These are phyloP conservation scores for Ordospora pajunii DNA, from an alignment of 371 early-diverging fungal species.

Conservation along the genomic window DNA sequence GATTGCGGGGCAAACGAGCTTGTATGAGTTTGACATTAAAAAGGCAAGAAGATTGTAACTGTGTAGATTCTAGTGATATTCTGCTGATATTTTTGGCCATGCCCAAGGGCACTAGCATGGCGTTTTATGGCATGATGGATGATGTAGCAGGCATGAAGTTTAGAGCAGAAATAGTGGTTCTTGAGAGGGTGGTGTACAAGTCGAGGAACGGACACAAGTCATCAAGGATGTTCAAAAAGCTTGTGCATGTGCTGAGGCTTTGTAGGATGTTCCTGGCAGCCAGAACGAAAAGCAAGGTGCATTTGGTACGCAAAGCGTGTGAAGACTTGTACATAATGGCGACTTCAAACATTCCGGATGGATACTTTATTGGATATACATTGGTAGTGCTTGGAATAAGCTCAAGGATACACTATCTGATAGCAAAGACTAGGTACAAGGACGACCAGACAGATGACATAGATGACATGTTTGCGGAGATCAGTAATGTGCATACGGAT, in stretches of 20 bases:
- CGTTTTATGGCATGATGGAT: neutral
- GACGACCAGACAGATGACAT: neutral
- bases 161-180: neutral
- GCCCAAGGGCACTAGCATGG: neutral
- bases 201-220: neutral
- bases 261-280: neutral
- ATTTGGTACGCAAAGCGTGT: neutral
- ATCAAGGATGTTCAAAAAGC: neutral
- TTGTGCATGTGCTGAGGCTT: neutral
- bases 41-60: neutral
- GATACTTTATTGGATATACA: neutral
- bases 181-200: neutral
- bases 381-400: neutral
- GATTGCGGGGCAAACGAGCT: neutral
- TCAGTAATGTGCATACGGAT: neutral
- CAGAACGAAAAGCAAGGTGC: neutral
- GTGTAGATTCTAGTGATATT: neutral
- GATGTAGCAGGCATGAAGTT: neutral
- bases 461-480: slow-evolving; percentile 6
- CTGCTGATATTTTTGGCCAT: neutral
- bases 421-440: neutral
- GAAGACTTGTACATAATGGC: neutral
- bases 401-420: slow-evolving; percentile 11
- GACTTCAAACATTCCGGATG: slow-evolving; percentile 8
- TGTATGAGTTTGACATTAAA: slow-evolving; percentile 9